Conservation (phyloP, 495 filamentous ascomycete genomes). For the Lasiosphaeriaceae sp. region DNA sequence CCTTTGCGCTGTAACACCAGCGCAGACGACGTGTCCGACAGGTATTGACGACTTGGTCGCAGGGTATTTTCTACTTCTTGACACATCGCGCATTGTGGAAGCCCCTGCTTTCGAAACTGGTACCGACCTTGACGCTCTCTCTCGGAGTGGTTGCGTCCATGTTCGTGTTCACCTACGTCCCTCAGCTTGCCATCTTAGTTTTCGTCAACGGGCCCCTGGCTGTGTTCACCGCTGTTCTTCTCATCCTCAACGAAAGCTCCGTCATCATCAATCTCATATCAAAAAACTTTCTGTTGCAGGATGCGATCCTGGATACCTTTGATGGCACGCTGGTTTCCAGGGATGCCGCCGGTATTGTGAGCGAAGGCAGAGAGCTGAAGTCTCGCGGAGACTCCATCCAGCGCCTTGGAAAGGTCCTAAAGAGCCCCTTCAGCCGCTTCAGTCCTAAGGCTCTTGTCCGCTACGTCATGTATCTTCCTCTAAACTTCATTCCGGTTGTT, state of each 20-base stretch:
- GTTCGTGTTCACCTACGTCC: slow-evolving; percentile 89
- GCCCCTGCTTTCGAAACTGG: slow-evolving; percentile 66
- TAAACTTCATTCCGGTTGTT: slow-evolving; percentile 89
- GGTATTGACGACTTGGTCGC: slow-evolving; percentile 28
- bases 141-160: slow-evolving; percentile 63
- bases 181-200: slow-evolving; percentile 74
- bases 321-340: slow-evolving; percentile 69
- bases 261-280: slow-evolving; percentile 72
- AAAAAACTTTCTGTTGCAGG: slow-evolving; percentile 71
- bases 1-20: background rate
- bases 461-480: slow-evolving; percentile 76
- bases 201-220: slow-evolving; percentile 85
- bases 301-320: slow-evolving; percentile 84
- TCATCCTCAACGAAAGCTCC: slow-evolving; percentile 78
- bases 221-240: slow-evolving; percentile 68
- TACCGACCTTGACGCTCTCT: slow-evolving; percentile 67
- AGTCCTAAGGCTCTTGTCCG: slow-evolving; percentile 61
- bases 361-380: slow-evolving; percentile 68
- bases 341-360: slow-evolving; percentile 56
- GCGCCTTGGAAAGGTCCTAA: slow-evolving; percentile 69
- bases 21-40: background rate
- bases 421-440: slow-evolving; percentile 64
- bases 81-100: slow-evolving; percentile 59
- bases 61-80: slow-evolving; percentile 73
- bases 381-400: slow-evolving; percentile 55